Conservation (phyloP, 2,329 filamentous ascomycete genomes). For the Aspergillus texensis region DNA sequence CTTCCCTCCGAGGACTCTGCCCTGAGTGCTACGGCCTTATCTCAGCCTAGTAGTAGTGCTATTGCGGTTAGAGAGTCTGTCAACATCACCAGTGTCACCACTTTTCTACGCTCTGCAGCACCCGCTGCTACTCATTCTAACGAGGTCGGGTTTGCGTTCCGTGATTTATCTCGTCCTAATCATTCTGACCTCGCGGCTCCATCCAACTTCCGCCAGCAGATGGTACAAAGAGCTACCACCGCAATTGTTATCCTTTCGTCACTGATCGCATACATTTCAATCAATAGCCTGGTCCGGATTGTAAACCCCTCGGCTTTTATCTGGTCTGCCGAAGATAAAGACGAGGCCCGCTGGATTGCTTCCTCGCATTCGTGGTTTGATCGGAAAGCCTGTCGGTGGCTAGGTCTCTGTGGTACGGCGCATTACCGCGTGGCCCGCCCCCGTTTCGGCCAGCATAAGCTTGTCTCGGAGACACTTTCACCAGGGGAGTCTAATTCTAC, state of each 20-base stretch:
- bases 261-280: constrained; percentile 45
- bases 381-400: constrained; percentile 75
- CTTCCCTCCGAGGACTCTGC: constrained; percentile 4
- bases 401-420: constrained; percentile 76
- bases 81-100: constrained; percentile 7
- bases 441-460: constrained; percentile 32
- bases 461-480: constrained; percentile 17
- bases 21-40: background rate
- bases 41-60: constrained; percentile 1
- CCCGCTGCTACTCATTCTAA: constrained; percentile 4
- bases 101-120: background rate
- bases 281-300: constrained; percentile 54
- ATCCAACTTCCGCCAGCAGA: constrained; percentile 36
- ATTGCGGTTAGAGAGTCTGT: constrained; percentile 14
- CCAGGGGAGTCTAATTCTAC: constrained; percentile 33
- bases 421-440: constrained; percentile 66
- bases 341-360: constrained; percentile 69
- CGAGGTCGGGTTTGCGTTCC: constrained; percentile 8
- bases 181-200: constrained; percentile 14
- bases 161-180: constrained; percentile 2
- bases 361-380: constrained; percentile 74
- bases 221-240: constrained; percentile 44
- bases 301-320: constrained; percentile 67
- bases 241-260: constrained; percentile 44
- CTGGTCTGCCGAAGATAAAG: constrained; percentile 60